Evolutionary conservation across 139 green algal genomes (phyloP), one percentile per base, ranked within the genome.

Genomic region (Chlorella sp.): DNA sequence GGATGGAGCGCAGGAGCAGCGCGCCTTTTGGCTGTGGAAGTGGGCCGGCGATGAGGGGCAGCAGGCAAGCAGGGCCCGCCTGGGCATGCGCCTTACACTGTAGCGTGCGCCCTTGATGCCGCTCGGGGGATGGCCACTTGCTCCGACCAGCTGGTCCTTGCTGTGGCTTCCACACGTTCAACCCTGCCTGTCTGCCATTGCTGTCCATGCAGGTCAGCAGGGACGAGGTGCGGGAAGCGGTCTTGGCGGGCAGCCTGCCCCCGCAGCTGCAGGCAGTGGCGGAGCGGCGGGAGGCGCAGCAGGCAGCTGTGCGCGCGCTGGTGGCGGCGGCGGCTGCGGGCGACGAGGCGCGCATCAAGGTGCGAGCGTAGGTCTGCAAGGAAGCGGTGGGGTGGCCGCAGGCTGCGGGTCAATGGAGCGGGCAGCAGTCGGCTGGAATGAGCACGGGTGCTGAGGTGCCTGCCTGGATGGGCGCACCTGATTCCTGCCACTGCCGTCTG

Each of bases 201-300:
- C 44, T n/a, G 3, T 22, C 34, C 40, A 1, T 54, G 44, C 67
- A 65, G 76, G 65, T 75, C 67, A 81, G 67, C 76, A 26, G 79
- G 9, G 86, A 87, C 30, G 80, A 87, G 79, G 60, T 82, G 16
- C 73, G 24, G 0, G 82, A 89, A 58, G 84, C 80, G 62, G 22
- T 89, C 1, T 34, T 62, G 73, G 46, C 46, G 13, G 64, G 58
- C 43, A 44, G 30, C 20, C 43, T 89, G 32, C 28, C 62, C 0
- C 43, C 62, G 11, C n/a, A 84, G 41, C 62, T 87, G 60, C 43
- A 79, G 51, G 68, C 64, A 17, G 40, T 41, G n/a, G n/a, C 40
- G 19, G 32, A 43, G 22, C 40, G 2, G 38, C 36, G 69, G 36
- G 51, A 60, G 51, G 51, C 51, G 51, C 51, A 60, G 51, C 51